Conservation (phyloP, 805 yeast species). For the Cyberlindnera subsufficiens region DNA sequence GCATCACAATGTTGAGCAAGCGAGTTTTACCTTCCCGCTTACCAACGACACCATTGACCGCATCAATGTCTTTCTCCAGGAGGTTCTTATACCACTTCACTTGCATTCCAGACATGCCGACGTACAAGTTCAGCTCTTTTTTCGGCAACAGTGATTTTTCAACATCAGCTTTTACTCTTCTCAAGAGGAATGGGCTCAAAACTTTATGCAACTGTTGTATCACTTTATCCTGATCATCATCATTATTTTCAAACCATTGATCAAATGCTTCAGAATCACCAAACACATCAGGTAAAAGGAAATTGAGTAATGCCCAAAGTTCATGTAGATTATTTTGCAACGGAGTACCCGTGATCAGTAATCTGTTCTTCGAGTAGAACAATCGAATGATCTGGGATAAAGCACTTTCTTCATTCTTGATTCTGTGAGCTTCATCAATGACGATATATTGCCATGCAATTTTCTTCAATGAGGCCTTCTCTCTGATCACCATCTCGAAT, state of each 20-base stretch:
- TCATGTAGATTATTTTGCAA: constrained; percentile 93
- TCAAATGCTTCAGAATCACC: constrained; percentile 88
- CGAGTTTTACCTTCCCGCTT: constrained; percentile 91
- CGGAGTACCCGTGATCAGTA: constrained; percentile 94
- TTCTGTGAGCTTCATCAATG: constrained; percentile 95
- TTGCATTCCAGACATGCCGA: constrained; percentile 96
- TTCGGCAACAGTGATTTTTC: constrained; percentile 88
- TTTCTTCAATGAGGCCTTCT: constrained; percentile 73
- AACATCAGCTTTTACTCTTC: constrained; percentile 90
- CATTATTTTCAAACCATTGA: constrained; percentile 75
- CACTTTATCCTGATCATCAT: constrained; percentile 70
- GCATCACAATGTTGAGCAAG: constrained; percentile 91
- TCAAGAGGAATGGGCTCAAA: constrained; percentile 76
- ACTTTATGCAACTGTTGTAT: constrained; percentile 87
- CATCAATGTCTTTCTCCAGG: constrained; percentile 89
- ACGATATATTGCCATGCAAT: constrained; percentile 90
- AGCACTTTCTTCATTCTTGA: constrained; percentile 89
- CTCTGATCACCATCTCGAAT: constrained; percentile 89
- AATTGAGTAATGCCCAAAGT: constrained; percentile 90
- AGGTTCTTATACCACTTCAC: constrained; percentile 83
- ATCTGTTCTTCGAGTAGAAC: constrained; percentile 77
- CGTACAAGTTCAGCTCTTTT: constrained; percentile 81
- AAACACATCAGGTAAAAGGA: constrained; percentile 88
- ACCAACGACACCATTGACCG: constrained; percentile 94
- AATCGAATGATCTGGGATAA: constrained; percentile 88